These are phyloP conservation scores for Candida neerlandica DNA, from an alignment of 1,139 yeast species.

Conservation along the genomic window DNA sequence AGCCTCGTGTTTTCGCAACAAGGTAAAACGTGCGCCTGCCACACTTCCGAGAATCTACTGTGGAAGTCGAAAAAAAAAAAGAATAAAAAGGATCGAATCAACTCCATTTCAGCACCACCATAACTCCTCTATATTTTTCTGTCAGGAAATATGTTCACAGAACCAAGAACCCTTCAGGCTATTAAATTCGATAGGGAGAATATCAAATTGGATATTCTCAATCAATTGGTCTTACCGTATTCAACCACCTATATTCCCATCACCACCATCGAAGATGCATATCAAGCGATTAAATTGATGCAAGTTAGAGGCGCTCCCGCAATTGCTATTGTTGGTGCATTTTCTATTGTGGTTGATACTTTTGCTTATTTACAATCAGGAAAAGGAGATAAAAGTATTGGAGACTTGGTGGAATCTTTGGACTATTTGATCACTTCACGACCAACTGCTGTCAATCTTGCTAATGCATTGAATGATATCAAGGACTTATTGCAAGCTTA, in stretches of 20 bases:
- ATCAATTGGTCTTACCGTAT: constrained; percentile 83
- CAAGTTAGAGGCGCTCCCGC: constrained; percentile 99
- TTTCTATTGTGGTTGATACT: constrained; percentile 78
- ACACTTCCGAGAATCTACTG: too few relatives aligned
- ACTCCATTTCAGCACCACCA: neutral
- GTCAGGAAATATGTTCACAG: neutral
- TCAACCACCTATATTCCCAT: constrained; percentile 68
- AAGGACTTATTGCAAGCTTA: constrained; percentile 30
- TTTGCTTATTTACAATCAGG: constrained; percentile 21
- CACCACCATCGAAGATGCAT: constrained; percentile 69
- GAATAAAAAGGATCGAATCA: neutral
- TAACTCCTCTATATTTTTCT: neutral
- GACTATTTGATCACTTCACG: constrained; percentile 74
- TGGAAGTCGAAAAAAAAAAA: neutral
- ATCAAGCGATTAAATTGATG: constrained; percentile 80
- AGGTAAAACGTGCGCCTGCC: too few relatives aligned
- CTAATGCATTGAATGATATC: constrained; percentile 73
- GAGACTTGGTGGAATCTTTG: constrained; percentile 48
- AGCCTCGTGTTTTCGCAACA: too few relatives aligned
- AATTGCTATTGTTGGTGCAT: constrained; percentile 91
- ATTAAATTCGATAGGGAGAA: constrained; percentile 60
- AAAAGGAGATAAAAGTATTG: constrained; percentile 25
- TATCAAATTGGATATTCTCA: constrained; percentile 61
- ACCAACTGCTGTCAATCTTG: constrained; percentile 93
- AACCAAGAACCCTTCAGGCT: constrained; percentile 53